Conservation (phyloP, 2,329 filamentous ascomycete genomes). For the Rugonectria rugulosa region DNA sequence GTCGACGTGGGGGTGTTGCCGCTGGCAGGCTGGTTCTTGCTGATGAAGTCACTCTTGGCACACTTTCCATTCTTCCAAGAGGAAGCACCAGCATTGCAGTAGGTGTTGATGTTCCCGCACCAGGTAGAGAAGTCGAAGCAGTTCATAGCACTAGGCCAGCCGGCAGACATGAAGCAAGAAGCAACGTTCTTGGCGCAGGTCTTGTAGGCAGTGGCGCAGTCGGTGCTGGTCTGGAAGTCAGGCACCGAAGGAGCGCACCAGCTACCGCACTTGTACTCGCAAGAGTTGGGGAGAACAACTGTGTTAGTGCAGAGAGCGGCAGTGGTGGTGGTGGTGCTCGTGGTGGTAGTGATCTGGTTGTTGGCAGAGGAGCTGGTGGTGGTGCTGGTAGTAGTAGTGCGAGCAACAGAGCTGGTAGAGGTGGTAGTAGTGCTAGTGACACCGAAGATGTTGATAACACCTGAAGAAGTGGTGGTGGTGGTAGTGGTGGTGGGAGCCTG, state of each 20-base stretch:
- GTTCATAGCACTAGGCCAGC: slow-evolving; percentile 56
- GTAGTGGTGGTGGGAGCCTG: slow-evolving; percentile 30
- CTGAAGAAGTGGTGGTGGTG: slow-evolving; percentile 14
- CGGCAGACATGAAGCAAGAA: slow-evolving; percentile 60
- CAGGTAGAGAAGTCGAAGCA: slow-evolving; percentile 61
- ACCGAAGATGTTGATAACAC: slow-evolving; percentile 27
- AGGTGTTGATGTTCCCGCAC: slow-evolving; percentile 55
- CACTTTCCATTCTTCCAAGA: slow-evolving; percentile 42
- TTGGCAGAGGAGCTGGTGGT: not conserved
- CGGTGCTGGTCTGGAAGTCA: slow-evolving; percentile 51
- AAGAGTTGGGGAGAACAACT: slow-evolving; percentile 52
- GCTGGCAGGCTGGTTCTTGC: slow-evolving; percentile 49
- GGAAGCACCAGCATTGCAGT: slow-evolving; percentile 47
- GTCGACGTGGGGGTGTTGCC: slow-evolving; percentile 45
- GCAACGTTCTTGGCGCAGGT: slow-evolving; percentile 56
- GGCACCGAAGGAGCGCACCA: slow-evolving; percentile 62
- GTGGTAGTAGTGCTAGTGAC: slow-evolving; percentile 13
- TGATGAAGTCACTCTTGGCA: slow-evolving; percentile 55
- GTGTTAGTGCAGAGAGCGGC: slow-evolving; percentile 58
- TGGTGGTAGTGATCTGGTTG: no score
- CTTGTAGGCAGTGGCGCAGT: slow-evolving; percentile 53
- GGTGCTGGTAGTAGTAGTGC: slow-evolving; percentile 18
- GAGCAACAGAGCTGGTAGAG: not conserved
- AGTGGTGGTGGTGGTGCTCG: slow-evolving; percentile 31
- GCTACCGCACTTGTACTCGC: slow-evolving; percentile 62